Percentiles rank a stretch among this genome's conserved stretches.
Evolutionary conservation across 306 rosid genomes (phyloP).

Genomic region (Myrica gale): DNA sequence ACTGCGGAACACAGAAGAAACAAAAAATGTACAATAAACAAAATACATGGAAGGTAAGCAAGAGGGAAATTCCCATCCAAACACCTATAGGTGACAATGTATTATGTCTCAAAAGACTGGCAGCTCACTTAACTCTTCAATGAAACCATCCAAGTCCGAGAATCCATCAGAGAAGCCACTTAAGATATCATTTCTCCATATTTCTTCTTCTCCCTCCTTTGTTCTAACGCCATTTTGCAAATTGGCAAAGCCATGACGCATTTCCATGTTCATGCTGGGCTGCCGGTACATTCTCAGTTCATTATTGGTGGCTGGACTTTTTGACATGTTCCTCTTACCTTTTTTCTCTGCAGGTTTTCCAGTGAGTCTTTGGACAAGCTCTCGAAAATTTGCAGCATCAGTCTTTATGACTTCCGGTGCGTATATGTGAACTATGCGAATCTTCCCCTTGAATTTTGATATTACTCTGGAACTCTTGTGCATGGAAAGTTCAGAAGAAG

Average conservation of each 20-base stretch:
- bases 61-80: background rate
- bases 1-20: no score
- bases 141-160: constrained; percentile 43
- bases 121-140: constrained; percentile 39
- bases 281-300: constrained; percentile 6
- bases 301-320: constrained; percentile 16
- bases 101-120: constrained; percentile 15
- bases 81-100: background rate
- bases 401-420: constrained; percentile 54
- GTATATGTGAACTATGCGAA: constrained; percentile 45
- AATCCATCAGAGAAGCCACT: constrained; percentile 48
- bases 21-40: background rate
- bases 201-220: constrained; percentile 25
- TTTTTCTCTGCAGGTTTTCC: constrained; percentile 39
- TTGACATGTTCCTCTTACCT: constrained; percentile 14
- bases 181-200: constrained; percentile 35
- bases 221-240: constrained; percentile 21
- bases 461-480: constrained; percentile 36
- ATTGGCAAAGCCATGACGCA: constrained; percentile 23
- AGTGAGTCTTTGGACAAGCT: constrained; percentile 53
- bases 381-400: constrained; percentile 52
- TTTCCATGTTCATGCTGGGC: constrained; percentile 25
- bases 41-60: background rate
- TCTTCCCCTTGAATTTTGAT: constrained; percentile 45
- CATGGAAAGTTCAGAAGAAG: constrained; percentile 35